Conservation (phyloP, 2,329 filamentous ascomycete species). For the Ceratocystis cubensis region DNA sequence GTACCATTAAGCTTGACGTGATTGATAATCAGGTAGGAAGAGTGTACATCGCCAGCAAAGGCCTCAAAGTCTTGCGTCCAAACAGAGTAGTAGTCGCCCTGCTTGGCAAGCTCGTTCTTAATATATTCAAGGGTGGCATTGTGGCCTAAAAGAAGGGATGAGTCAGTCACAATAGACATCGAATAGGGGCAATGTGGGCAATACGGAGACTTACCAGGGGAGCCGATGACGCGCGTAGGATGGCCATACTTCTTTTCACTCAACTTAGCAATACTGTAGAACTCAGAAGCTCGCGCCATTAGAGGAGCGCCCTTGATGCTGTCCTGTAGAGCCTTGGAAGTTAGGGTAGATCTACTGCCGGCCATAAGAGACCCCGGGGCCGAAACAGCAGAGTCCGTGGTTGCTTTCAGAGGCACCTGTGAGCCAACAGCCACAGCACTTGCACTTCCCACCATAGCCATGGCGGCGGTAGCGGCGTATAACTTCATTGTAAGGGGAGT, state of each 20-base stretch:
- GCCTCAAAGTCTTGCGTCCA: conserved; percentile 53
- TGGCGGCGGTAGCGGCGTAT: conserved; percentile 12
- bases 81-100: conserved; percentile 49
- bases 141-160: conserved; percentile 35
- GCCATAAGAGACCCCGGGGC: conserved; percentile 6
- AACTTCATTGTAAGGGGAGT: conserved; percentile 16
- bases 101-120: conserved; percentile 38
- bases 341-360: conserved; percentile 33
- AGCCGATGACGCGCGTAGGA: conserved; percentile 60
- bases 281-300: conserved; percentile 44
- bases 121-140: conserved; percentile 53
- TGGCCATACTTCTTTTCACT: conserved; percentile 50
- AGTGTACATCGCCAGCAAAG: conserved; percentile 46
- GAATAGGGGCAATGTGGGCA: background rate
- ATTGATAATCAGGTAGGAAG: conserved; percentile 45
- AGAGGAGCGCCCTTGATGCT: conserved; percentile 45
- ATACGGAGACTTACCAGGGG: conserved; percentile 36
- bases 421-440: conserved; percentile 15
- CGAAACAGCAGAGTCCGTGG: background rate
- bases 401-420: conserved; percentile 14
- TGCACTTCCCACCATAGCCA: conserved; percentile 20
- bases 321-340: conserved; percentile 43
- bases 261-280: conserved; percentile 50
- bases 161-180: conserved; percentile 7
- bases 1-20: conserved; percentile 39